A percentile compares a stretch with the other conserved stretches of the same genome.
Evolutionary conservation across 495 filamentous ascomycete genomes (phyloP).

Genomic region (Talaromyces ruber): DNA sequence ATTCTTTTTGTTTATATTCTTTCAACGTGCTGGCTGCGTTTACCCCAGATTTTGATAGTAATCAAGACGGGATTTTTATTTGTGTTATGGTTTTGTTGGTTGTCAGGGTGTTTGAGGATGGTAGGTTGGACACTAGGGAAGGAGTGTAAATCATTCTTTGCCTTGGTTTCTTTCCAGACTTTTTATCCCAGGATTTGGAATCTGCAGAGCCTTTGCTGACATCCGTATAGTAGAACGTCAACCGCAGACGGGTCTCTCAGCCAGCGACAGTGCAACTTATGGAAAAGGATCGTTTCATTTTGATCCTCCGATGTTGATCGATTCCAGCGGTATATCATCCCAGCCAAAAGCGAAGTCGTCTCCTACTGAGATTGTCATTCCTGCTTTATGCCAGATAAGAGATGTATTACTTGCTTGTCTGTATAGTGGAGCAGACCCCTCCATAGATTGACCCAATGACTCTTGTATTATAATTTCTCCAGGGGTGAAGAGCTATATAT

Average conservation of each 20-base stretch:
- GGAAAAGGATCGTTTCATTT: too few relatives aligned
- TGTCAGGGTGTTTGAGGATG: not conserved
- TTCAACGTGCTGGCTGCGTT: not conserved
- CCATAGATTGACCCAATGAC: too few relatives aligned
- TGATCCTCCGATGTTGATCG: not conserved
- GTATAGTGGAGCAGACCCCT: too few relatives aligned
- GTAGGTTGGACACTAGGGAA: too few relatives aligned
- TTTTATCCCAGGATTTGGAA: too few relatives aligned
- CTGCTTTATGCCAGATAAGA: not conserved
- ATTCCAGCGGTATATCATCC: not conserved
- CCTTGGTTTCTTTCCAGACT: too few relatives aligned
- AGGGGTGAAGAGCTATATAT: conserved; percentile 2
- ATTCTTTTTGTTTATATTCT: not conserved
- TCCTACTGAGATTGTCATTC: not conserved
- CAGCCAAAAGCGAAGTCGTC: not conserved
- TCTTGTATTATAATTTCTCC: too few relatives aligned
- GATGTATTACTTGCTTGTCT: not conserved
- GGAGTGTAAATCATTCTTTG: too few relatives aligned
- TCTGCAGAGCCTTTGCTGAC: too few relatives aligned
- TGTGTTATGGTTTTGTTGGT: not conserved
- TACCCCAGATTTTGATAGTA: not conserved
- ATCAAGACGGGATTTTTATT: not conserved
- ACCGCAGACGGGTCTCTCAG: too few relatives aligned
- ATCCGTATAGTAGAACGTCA: too few relatives aligned
- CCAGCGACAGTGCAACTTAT: too few relatives aligned